Evolutionary conservation across 176 grass and related monocot species (phyloP), one percentile per base, ranked within the genome.

Genomic region (Echinochloa phyllopogon): DNA sequence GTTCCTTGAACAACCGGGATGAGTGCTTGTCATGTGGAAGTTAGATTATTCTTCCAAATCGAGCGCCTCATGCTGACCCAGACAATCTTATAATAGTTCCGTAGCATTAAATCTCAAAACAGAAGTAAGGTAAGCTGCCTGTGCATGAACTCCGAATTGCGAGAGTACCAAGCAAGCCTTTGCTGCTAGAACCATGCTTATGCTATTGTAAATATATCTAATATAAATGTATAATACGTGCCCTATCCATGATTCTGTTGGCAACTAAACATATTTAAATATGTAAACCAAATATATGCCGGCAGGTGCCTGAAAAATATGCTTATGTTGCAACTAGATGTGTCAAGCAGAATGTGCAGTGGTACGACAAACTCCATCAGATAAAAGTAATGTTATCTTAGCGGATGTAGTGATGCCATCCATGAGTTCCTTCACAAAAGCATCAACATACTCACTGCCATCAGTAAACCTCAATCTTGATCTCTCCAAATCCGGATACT

Each of bases 11-110:
- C 76, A 99, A 94, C 78, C 71, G 84, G 44, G 93, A 99, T 43
- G 96, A 94, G 8, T 99, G 96, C 80, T 27, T 96, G 38, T 87
- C 96, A 5, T 99, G 96, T 42, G 96, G 96, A 69, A 99, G 96
- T 67, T 96, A 96, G 80, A 83, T 81, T 49, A 83, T 81, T 49
- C 55, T 23, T 83, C 41, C 3, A 25, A 59, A 57, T 42, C 18
- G 29, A 33, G 27, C 82, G 24, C 64, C 3, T 65, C 74, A 49
- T 24, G 17, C 25, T 58, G 17, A 76, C 78, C 25, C 65, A 65
- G 20, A 23, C 33, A 21, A 15, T 7, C 27, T 43, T 24, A 21
- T 57, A 59, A 52, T 41, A 53, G 36, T 40, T 67, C 43, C 27
- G 23, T 47, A 11, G 71, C 44, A 10, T n/a, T 25, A 1, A 10